Percentiles rank a stretch among this genome's conserved stretches.
These are phyloP conservation scores for Pseudogymnoascus destructans DNA, from an alignment of 2,329 filamentous ascomycete species.

Conservation along the genomic window DNA sequence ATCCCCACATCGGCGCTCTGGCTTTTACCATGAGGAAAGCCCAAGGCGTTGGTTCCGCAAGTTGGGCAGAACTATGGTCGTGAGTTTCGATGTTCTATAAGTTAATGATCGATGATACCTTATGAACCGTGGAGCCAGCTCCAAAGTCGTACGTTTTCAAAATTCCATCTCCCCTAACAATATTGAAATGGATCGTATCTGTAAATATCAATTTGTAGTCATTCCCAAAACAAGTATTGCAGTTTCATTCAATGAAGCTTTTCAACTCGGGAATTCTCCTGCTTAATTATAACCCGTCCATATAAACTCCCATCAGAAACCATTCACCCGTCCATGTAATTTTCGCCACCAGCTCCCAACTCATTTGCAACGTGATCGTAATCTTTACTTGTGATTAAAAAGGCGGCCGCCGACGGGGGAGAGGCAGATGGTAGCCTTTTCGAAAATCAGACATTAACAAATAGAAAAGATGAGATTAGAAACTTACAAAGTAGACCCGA, in stretches of 20 bases:
- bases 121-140: conserved; percentile 29
- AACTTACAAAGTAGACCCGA: no score
- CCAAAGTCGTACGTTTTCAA: conserved; percentile 36
- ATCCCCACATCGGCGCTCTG: conserved; percentile 26
- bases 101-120: conserved; percentile 24
- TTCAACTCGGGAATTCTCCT: conserved; percentile 49
- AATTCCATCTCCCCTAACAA: conserved; percentile 34
- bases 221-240: conserved; percentile 48
- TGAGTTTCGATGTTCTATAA: not conserved
- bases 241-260: conserved; percentile 45
- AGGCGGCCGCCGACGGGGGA: no score
- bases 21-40: conserved; percentile 21
- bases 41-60: conserved; percentile 35
- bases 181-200: conserved; percentile 26
- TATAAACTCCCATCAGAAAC: no score
- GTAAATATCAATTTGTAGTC: conserved; percentile 31
- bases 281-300: no score
- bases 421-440: no score
- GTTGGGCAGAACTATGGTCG: conserved; percentile 36
- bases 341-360: no score
- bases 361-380: no score
- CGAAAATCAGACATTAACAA: no score
- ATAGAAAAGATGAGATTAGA: no score
- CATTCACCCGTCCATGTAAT: no score
- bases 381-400: no score